phyloP scores from a whole-genome alignment of 2,329 filamentous ascomycete genomes.

The Botrytis byssoidea region DNA sequence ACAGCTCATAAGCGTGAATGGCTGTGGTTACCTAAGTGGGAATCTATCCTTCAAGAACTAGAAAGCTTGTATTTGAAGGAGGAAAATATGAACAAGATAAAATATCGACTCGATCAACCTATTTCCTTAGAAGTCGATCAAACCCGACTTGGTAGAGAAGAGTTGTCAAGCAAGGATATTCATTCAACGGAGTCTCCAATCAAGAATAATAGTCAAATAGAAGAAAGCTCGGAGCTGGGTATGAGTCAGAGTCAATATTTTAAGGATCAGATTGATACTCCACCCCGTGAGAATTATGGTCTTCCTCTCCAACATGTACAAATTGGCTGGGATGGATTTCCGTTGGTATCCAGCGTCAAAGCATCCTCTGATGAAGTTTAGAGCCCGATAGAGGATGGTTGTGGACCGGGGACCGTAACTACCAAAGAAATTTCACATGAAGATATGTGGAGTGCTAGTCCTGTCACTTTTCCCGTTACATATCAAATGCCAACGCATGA shows the following conservation, averaged over 20 bases:
- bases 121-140: neutral
- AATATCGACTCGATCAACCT: neutral
- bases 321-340: neutral
- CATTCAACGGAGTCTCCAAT: neutral
- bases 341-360: neutral
- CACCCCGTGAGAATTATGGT: neutral
- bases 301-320: neutral
- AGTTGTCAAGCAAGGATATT: neutral
- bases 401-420: neutral
- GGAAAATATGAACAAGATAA: neutral
- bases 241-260: neutral
- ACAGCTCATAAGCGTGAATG: neutral
- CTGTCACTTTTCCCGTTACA: neutral
- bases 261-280: neutral
- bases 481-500: neutral
- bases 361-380: neutral
- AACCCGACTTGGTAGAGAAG: fast-evolving
- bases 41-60: neutral
- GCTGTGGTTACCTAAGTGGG: neutral
- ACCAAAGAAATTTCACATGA: neutral
- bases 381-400: neutral
- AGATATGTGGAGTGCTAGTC: neutral
- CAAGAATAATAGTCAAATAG: neutral
- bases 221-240: neutral
- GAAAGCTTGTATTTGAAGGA: neutral